Evolutionary conservation across 2,329 filamentous ascomycete species (phyloP).

Genomic region (Chaetoscypha palmicola): DNA sequence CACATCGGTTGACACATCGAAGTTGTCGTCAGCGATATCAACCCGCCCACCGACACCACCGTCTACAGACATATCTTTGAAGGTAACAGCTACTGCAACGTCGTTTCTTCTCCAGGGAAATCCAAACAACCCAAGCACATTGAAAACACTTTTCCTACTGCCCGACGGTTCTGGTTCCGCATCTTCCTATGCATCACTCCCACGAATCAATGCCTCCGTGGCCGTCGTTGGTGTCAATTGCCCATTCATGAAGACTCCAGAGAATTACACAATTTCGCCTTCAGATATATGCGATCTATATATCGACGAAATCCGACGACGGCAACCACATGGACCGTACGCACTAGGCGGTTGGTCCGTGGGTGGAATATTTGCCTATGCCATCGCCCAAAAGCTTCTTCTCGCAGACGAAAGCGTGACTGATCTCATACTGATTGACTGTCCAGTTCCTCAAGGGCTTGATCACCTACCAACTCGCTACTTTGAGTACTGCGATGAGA

Average conservation of each 20-base stretch:
- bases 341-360: constrained; percentile 33
- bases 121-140: no score
- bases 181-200: constrained; percentile 18
- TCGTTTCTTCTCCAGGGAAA: no score
- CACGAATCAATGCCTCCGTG: constrained; percentile 2
- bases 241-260: not conserved
- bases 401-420: not conserved
- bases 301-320: constrained; percentile 13
- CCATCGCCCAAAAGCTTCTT: constrained; percentile 13
- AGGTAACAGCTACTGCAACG: no score
- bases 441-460: not conserved
- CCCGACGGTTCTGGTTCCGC: constrained; percentile 20
- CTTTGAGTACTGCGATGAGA: not conserved
- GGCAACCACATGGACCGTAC: constrained; percentile 33
- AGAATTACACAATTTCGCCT: not conserved
- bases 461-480: not conserved
- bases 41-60: no score
- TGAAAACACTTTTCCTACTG: constrained; percentile 16
- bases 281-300: not conserved
- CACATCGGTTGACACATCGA: no score
- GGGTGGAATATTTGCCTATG: constrained; percentile 33
- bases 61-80: no score
- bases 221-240: not conserved
- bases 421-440: not conserved
- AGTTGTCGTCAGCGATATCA: no score